Percentiles rank a stretch among this genome's conserved stretches.
phyloP scores from a whole-genome alignment of 345 rosid species.

The Eucalyptus sp. region DNA sequence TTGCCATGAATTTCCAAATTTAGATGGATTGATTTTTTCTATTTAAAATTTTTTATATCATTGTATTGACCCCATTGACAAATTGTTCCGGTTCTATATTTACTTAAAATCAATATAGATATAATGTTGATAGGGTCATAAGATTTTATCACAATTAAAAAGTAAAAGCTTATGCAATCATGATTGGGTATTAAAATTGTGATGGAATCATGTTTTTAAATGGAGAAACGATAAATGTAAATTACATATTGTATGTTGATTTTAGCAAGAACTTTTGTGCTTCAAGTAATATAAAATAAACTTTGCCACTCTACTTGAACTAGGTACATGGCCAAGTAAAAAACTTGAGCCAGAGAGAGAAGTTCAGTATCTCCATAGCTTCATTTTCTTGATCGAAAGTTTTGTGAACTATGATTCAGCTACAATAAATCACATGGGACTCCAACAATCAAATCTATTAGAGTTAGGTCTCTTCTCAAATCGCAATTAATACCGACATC shows the following conservation, averaged over 20 bases:
- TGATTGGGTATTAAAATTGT: background rate
- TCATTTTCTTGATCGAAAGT: background rate
- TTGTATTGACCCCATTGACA: background rate
- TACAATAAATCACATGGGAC: background rate
- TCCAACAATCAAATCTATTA: background rate
- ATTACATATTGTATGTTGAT: background rate
- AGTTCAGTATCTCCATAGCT: background rate
- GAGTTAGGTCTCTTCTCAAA: background rate
- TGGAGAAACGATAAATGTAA: background rate
- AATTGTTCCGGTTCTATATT: background rate
- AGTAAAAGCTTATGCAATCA: background rate
- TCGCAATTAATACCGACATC: background rate
- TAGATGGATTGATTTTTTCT: background rate
- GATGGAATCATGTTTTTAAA: background rate
- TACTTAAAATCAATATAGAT: background rate
- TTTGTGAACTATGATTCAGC: background rate
- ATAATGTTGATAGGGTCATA: background rate
- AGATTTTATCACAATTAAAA: background rate
- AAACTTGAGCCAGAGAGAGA: background rate
- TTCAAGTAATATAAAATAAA: background rate
- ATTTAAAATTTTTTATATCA: conserved; percentile 2
- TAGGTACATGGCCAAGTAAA: background rate
- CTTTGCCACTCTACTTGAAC: background rate
- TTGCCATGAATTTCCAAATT: background rate
- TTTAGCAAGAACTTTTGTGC: background rate